These are phyloP conservation scores for Pharnaceum exiguum DNA, from an alignment of 148 eudicot species.

Conservation along the genomic window DNA sequence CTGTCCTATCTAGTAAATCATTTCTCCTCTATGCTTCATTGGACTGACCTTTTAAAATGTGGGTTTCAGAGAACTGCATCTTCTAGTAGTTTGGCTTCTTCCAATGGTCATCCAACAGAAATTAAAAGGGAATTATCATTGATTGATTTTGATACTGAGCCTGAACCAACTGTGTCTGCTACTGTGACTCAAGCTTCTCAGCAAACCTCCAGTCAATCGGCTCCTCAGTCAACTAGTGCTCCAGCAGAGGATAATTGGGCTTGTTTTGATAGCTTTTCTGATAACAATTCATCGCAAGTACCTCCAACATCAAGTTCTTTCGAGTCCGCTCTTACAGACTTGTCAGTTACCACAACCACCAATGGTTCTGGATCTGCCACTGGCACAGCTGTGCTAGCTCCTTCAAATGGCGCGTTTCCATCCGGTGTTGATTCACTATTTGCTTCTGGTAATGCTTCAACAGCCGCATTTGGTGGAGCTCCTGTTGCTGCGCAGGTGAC, in stretches of 20 bases:
- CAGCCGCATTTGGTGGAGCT: constrained; percentile 30
- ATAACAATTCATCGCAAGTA: constrained; percentile 40
- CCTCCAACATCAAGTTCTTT: constrained; percentile 43
- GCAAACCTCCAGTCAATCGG: constrained; percentile 25
- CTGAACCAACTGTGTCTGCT: constrained; percentile 48
- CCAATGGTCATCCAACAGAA: constrained; percentile 63
- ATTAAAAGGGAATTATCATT: constrained; percentile 56
- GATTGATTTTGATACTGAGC: constrained; percentile 84
- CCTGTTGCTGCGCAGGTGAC: constrained; percentile 21
- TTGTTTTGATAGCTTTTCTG: constrained; percentile 58
- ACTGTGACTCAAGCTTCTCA: constrained; percentile 38
- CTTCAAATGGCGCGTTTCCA: constrained; percentile 28
- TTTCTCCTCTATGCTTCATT: not conserved
- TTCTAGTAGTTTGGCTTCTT: constrained; percentile 84
- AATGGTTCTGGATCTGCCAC: constrained; percentile 26
- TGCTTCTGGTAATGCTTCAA: constrained; percentile 25
- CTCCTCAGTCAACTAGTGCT: constrained; percentile 33
- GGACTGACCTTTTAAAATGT: constrained; percentile 10
- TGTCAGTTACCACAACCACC: constrained; percentile 50
- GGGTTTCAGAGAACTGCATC: constrained; percentile 78
- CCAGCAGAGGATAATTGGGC: constrained; percentile 75
- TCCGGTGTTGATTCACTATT: constrained; percentile 27
- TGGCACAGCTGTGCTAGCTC: constrained; percentile 13
- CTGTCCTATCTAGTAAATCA: not conserved
- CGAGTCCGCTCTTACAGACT: constrained; percentile 49